Base-by-base conservation (phyloP, 129 eudicot genomes). In the Artemisia argyi region DNA sequence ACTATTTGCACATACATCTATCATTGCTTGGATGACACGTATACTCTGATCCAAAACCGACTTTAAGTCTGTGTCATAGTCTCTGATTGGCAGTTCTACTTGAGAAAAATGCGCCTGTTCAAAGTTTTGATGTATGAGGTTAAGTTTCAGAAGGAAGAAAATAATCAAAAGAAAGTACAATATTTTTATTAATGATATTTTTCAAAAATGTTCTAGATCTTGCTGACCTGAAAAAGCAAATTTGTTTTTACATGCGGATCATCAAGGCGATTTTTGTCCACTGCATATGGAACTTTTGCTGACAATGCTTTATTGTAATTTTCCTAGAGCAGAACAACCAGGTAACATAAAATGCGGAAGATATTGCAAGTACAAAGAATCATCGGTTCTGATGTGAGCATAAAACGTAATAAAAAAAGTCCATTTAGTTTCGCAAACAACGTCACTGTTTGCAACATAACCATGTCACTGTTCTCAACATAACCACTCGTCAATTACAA, bases 31-130 rank as follows among this genome's bases (percentile, higher is more conserved):
- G 44, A 93, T 84, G 68, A 93, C 73, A 56, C 98, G 96, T 60
- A 93, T 93, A 76, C 98, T 90, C 78, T 93, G 98, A 84, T 93
- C 98, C 92, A 93, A 75, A 69, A 93, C 98, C 54, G 97, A 90
- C 80, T 93, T 93, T 80, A 93, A 81, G 71, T 93, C 98, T 1
- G 98, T 93, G 60, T 83, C 74, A 69, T 93, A 93, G 81, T 93
- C 98, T 19, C 95, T 93, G 84, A 93, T 85, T 9, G 97, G 97
- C 66, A 93, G 61, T 70, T 93, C 97, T 70, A 88, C 75, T 67
- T 80, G 92, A 65, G 97, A 90, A 80, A 93, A 93, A 80, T 93
- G 96, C 46, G 98, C 98, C 98, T 93, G 82, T 19, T 68, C 71
- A 30, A 76, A 72, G 56, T 71, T 53, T 11, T 76, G 42, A 71